phyloP scores from a whole-genome alignment of 345 rosid species.

The Murraya paniculata region DNA sequence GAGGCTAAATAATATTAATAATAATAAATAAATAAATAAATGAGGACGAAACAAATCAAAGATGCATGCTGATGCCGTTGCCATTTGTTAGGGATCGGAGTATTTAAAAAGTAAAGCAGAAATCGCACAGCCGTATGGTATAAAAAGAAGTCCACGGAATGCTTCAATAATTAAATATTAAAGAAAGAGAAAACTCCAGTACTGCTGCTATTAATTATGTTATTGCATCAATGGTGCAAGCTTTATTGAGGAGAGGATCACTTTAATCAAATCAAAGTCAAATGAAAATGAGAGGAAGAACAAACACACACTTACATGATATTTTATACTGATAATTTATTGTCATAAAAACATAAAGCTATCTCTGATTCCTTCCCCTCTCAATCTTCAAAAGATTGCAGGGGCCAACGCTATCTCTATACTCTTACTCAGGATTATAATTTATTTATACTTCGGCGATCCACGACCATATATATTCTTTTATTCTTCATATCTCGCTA shows the following conservation, averaged over 20 bases:
- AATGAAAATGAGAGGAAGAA: constrained; percentile 9
- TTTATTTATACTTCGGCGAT: background rate
- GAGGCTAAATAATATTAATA: background rate
- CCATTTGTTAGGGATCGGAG: background rate
- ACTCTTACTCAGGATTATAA: constrained; percentile 13
- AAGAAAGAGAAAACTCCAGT: background rate
- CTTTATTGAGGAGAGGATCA: constrained; percentile 15
- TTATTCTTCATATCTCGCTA: constrained; percentile 24
- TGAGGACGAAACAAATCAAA: background rate
- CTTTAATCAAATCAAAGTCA: constrained; percentile 29
- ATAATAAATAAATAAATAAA: no score
- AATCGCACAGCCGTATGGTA: background rate
- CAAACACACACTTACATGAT: no score
- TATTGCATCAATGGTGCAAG: background rate
- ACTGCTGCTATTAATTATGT: background rate
- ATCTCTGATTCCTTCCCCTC: constrained; percentile 15
- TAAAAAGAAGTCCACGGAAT: constrained; percentile 5
- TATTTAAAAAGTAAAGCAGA: background rate
- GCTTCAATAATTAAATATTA: background rate
- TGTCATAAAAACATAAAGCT: no score
- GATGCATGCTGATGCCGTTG: background rate
- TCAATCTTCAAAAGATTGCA: constrained; percentile 17
- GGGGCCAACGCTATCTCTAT: constrained; percentile 8
- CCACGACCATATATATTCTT: constrained; percentile 27
- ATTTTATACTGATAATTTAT: no score